A percentile compares a stretch with the other conserved stretches of the same genome.
Evolutionary conservation across 345 rosid genomes (phyloP).

Genomic region (Rhodomyrtus tomentosa): DNA sequence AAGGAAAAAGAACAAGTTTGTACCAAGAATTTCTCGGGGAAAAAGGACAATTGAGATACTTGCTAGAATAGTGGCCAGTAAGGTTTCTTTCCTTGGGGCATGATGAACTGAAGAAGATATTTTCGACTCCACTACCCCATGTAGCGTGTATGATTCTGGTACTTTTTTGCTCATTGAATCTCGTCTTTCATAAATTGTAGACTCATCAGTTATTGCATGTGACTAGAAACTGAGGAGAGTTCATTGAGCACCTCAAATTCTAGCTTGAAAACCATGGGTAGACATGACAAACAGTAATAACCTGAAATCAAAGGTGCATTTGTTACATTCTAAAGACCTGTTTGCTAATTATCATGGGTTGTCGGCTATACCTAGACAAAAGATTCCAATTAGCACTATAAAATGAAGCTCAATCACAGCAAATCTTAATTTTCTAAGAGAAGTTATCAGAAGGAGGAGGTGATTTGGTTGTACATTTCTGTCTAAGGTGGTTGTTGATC

Average conservation of each 20-base stretch:
- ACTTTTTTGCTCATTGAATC: background rate
- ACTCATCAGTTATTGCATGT: background rate
- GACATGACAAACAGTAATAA: background rate
- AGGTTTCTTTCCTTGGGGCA: background rate
- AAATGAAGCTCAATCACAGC: background rate
- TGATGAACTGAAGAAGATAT: background rate
- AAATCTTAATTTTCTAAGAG: background rate
- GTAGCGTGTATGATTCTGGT: background rate
- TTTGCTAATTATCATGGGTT: background rate
- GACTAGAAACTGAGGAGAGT: background rate
- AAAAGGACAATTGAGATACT: background rate
- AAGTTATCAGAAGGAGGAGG: background rate
- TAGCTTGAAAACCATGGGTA: background rate
- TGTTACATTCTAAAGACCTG: background rate
- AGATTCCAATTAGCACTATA: background rate
- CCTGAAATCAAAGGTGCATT: background rate
- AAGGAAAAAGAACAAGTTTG: background rate
- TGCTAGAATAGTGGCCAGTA: background rate
- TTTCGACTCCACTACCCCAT: background rate
- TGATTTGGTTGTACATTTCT: background rate
- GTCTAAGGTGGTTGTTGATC: background rate
- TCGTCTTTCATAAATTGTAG: background rate
- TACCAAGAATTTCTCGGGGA: background rate
- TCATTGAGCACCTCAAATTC: background rate
- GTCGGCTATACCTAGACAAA: background rate